These are phyloP conservation scores for Anacardium occidentale DNA, from an alignment of 345 rosid genomes.

Conservation along the genomic window DNA sequence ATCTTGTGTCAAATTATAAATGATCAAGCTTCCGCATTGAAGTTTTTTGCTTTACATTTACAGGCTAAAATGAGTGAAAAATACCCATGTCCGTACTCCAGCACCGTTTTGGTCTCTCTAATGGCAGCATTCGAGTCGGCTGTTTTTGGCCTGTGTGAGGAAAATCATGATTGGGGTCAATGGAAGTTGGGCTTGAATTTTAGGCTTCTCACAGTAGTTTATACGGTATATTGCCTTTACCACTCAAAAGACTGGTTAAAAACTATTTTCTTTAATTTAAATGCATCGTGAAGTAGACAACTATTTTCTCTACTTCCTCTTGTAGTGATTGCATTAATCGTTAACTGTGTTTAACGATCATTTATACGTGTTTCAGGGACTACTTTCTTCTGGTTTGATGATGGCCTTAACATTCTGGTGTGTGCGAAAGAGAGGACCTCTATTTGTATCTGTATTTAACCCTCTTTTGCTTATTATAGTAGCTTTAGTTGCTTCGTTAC, in stretches of 20 bases:
- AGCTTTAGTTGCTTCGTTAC: conserved; percentile 25
- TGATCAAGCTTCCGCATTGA: too few species aligned
- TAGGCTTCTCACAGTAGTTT: conserved; percentile 44
- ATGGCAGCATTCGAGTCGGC: conserved; percentile 47
- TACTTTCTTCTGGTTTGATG: conserved; percentile 33
- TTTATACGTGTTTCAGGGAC: conserved; percentile 31
- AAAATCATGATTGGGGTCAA: conserved; percentile 36
- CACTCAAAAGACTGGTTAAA: too few species aligned
- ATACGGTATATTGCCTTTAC: conserved; percentile 22
- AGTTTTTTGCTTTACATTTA: too few species aligned
- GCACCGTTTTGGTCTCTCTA: conserved; percentile 44
- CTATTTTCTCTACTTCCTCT: too few species aligned
- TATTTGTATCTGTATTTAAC: conserved; percentile 39
- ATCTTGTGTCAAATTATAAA: too few species aligned
- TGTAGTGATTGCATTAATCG: too few species aligned
- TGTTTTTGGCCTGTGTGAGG: conserved; percentile 38
- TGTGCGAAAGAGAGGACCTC: conserved; percentile 36
- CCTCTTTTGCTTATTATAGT: conserved; percentile 39
- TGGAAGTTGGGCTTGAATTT: conserved; percentile 66
- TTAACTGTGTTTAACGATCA: too few species aligned
- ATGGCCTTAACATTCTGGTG: conserved; percentile 28
- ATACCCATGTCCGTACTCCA: conserved; percentile 45
- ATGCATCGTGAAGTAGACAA: too few species aligned
- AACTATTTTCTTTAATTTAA: too few species aligned
- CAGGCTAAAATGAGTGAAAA: conserved; percentile 46